A percentile compares a stretch with the other conserved stretches of the same genome.
Evolutionary conservation across 1,284 basidiomycete genomes (phyloP).

Genomic region (Coriolopsis trogii): DNA sequence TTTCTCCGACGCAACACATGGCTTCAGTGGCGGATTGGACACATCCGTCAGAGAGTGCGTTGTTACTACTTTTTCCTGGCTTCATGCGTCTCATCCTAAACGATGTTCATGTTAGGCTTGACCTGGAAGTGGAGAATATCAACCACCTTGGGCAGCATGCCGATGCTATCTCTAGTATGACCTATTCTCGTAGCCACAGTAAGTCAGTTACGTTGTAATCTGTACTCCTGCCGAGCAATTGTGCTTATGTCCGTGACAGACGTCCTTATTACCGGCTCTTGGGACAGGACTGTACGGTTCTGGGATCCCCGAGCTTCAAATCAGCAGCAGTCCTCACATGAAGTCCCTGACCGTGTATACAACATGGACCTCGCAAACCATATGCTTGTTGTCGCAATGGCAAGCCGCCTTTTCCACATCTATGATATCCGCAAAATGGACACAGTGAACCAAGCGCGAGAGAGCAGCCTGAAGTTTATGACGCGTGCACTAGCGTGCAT

Average conservation of each 20-base stretch:
- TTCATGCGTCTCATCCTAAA: background rate
- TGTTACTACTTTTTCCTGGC: conserved; percentile 28
- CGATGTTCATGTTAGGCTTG: conserved; percentile 47
- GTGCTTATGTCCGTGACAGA: conserved; percentile 46
- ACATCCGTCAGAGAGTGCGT: conserved; percentile 68
- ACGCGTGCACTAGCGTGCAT: conserved; percentile 90
- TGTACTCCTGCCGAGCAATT: background rate
- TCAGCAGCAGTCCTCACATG: conserved; percentile 63
- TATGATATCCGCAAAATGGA: conserved; percentile 83
- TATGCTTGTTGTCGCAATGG: conserved; percentile 88
- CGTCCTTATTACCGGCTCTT: conserved; percentile 81
- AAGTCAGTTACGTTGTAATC: background rate
- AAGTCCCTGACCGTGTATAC: conserved; percentile 84
- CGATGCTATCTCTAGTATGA: conserved; percentile 66
- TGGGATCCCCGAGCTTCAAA: conserved; percentile 78
- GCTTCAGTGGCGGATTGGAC: conserved; percentile 77
- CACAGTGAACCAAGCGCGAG: conserved; percentile 75
- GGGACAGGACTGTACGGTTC: conserved; percentile 88
- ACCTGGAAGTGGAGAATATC: conserved; percentile 63
- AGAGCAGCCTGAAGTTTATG: conserved; percentile 96
- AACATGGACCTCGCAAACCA: conserved; percentile 74
- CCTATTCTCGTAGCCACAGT: conserved; percentile 47
- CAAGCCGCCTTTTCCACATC: conserved; percentile 85
- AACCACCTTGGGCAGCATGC: conserved; percentile 68
- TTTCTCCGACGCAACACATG: conserved; percentile 65